Evolutionary conservation across 176 grass and related monocot species (phyloP).

Genomic region (Eremochloa ophiuroides): DNA sequence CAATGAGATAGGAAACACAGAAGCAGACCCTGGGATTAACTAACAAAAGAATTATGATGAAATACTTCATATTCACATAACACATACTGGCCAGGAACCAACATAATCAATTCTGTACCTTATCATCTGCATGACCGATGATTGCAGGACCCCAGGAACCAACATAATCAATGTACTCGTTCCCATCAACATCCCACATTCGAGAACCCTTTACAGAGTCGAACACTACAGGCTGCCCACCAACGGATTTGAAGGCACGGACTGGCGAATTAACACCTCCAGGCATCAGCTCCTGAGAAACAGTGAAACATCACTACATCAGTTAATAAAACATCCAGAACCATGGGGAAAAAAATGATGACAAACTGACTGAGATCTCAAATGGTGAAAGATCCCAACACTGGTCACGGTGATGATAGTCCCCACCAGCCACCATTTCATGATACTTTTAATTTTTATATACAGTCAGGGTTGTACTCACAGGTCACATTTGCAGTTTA

Average conservation of each 20-base stretch:
- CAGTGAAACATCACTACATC: conserved; percentile 20
- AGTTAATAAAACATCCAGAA: conserved; percentile 15
- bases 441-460: conserved; percentile 8
- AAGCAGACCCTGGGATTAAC: neutral
- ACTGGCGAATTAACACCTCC: conserved; percentile 99
- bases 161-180: conserved; percentile 99
- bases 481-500: neutral
- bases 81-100: neutral
- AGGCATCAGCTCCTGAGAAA: conserved; percentile 84
- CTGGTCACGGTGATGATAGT: neutral
- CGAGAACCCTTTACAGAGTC: conserved; percentile 96
- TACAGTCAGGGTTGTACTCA: neutral
- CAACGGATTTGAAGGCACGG: conserved; percentile 96
- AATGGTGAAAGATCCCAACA: neutral
- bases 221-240: conserved; percentile 90
- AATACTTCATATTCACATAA: neutral
- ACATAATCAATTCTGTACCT: conserved; percentile 28
- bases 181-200: conserved; percentile 98
- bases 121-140: conserved; percentile 92
- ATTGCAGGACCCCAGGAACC: conserved; percentile 99
- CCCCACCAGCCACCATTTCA: neutral
- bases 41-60: neutral
- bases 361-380: neutral
- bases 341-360: neutral
- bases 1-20: neutral